phyloP scores from a whole-genome alignment of 768 basidiomycete genomes.

The Lactifluus volemus region DNA sequence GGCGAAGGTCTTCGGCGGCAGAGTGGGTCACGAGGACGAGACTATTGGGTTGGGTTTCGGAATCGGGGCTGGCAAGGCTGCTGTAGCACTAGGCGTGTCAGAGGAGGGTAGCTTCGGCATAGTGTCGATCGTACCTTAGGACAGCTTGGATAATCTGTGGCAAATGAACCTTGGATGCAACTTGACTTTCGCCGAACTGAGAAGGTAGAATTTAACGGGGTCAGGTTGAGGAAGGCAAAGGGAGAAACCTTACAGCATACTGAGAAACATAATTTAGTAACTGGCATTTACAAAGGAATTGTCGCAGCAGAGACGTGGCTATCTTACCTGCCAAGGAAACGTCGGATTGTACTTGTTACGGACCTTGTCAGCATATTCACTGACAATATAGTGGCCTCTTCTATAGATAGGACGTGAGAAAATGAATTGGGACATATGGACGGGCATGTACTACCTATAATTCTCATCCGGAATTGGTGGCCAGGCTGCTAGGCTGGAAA shows the following conservation, averaged over 20 bases:
- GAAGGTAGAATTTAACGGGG: slow-evolving; percentile 8
- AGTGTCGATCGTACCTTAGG: slow-evolving; percentile 43
- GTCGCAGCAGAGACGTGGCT: slow-evolving; percentile 14
- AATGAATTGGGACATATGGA: neutral
- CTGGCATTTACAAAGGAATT: slow-evolving; percentile 14
- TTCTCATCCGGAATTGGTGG: slow-evolving; percentile 68
- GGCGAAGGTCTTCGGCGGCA: slow-evolving; percentile 44
- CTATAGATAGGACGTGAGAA: slow-evolving; percentile 22
- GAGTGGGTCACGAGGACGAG: slow-evolving; percentile 68
- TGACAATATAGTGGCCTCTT: slow-evolving; percentile 65
- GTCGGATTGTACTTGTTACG: slow-evolving; percentile 54
- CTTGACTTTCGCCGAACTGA: slow-evolving; percentile 74
- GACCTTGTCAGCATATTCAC: slow-evolving; percentile 59
- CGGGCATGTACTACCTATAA: slow-evolving; percentile 45
- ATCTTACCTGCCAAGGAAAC: slow-evolving; percentile 65
- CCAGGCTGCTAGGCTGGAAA: slow-evolving; percentile 55
- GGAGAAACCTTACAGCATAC: slow-evolving; percentile 50
- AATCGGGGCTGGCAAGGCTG: slow-evolving; percentile 67
- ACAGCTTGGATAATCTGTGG: slow-evolving; percentile 63
- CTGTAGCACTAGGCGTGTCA: slow-evolving; percentile 29
- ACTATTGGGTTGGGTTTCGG: slow-evolving; percentile 58
- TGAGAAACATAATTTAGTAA: slow-evolving; percentile 23
- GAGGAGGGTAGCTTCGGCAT: neutral
- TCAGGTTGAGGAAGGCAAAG: neutral
- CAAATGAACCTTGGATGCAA: slow-evolving; percentile 57